phyloP scores from a whole-genome alignment of 108 stramenopile genomes.

The Halocafeteria seosinensis region DNA sequence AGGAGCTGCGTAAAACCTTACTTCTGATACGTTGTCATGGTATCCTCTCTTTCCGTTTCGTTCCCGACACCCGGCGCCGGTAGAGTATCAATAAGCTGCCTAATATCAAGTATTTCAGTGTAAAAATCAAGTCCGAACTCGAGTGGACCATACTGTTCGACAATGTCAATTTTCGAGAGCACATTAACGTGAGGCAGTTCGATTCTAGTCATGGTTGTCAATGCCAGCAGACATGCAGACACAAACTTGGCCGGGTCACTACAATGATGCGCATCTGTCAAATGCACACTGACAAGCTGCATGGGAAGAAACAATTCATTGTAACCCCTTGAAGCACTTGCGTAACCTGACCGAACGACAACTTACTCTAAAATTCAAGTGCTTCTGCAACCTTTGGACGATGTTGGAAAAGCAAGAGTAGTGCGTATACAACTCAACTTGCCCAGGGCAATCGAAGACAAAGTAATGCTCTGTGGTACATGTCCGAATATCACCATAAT shows the following conservation, averaged over 20 bases:
- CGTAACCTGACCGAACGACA: no score
- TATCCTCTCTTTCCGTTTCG: no score
- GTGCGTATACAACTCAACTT: slow-evolving; percentile 88
- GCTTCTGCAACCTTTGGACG: slow-evolving; percentile 48
- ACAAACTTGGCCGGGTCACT: slow-evolving; percentile 65
- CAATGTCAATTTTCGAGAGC: slow-evolving; percentile 56
- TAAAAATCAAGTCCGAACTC: no score
- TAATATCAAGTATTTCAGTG: no score
- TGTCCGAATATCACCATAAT: background rate
- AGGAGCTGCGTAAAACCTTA: no score
- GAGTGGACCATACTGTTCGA: no score
- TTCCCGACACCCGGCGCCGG: no score
- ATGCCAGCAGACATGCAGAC: slow-evolving; percentile 68
- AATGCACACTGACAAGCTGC: slow-evolving; percentile 70
- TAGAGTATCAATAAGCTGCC: no score
- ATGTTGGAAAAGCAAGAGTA: slow-evolving; percentile 46
- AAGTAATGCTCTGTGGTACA: slow-evolving; percentile 39
- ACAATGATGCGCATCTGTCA: slow-evolving; percentile 85
- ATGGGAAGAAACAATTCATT: slow-evolving; percentile 51
- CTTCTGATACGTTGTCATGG: no score
- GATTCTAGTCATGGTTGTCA: slow-evolving; percentile 72
- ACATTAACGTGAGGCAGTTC: slow-evolving; percentile 90
- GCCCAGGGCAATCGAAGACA: slow-evolving; percentile 86
- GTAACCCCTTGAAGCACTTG: no score
- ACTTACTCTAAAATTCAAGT: no score